Evolutionary conservation across 176 grass and related monocot species (phyloP), one percentile per base, ranked within the genome.

Genomic region (Phragmites australis): DNA sequence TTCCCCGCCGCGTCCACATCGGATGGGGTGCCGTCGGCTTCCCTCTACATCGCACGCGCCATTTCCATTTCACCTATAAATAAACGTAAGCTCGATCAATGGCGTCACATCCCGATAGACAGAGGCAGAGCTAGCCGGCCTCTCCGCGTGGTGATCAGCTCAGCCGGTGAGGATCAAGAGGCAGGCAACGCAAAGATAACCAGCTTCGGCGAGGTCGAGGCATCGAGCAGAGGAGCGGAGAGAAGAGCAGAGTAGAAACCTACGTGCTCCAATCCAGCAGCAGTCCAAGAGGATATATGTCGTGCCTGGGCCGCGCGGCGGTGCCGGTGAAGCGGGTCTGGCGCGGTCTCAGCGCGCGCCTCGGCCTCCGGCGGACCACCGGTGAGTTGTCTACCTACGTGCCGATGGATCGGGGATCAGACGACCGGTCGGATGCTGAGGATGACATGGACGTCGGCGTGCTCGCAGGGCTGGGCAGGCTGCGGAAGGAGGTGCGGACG

Each of bases 401-500:
- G 70, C 18, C 48, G 30, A n/a, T 73, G 44, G 21, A 12, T 14
- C 30, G 25, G 6, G 67, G 3, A 5, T 6, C 17, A 1, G 17
- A 37, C 2, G 6, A 17, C 6, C 42, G 45, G 34, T 12, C 21
- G 19, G 67, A 30, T 3, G 18, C 15, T 17, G 63, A 68, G 5
- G 49, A 21, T 12, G 69, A 50, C 46, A 3, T 30, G 15, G 37
- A 3, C 3, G 16, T 47, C 18, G 10, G 42, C 27, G 37, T 66
- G 37, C 50, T 60, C 56, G 81, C 31, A 80, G 90, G 90, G 13
- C 65, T 97, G 58, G 65, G 88, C 31, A 74, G 83, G 62, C 83
- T 97, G 55, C 71, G 68, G 15, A 65, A 76, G 67, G 93, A 93
- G 19, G 88, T 97, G 68, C 87, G 79, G 27, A 89, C 88, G 45